These are phyloP conservation scores for Spergularia bocconei DNA, from an alignment of 148 eudicot genomes.

Conservation along the genomic window DNA sequence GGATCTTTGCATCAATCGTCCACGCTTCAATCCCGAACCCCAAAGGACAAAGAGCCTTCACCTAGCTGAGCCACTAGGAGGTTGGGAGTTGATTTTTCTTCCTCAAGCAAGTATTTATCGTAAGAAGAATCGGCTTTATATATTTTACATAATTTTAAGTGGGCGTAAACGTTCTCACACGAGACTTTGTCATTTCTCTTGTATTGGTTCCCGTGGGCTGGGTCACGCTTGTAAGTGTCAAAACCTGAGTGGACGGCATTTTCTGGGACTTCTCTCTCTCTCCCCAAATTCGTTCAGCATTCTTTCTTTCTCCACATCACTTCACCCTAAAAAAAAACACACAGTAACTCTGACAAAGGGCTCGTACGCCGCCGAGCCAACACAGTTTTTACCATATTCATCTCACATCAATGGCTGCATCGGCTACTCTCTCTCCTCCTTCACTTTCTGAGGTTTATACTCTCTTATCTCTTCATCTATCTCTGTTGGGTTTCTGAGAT, in stretches of 20 bases:
- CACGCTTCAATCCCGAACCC: too few species aligned
- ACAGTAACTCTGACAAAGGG: neutral
- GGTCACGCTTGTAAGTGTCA: conserved; percentile 9
- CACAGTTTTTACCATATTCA: neutral
- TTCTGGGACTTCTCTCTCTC: neutral
- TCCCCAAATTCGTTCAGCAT: neutral
- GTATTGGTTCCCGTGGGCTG: neutral
- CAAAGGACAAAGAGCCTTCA: too few species aligned
- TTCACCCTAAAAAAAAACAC: neutral
- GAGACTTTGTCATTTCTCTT: neutral
- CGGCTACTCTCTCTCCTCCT: conserved; percentile 26
- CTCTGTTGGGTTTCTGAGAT: neutral
- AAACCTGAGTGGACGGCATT: neutral
- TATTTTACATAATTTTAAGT: too few species aligned
- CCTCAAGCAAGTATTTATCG: too few species aligned
- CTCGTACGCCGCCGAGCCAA: conserved; percentile 13
- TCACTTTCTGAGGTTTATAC: conserved; percentile 35
- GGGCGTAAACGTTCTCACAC: too few species aligned
- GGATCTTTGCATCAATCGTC: too few species aligned
- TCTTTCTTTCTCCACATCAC: neutral
- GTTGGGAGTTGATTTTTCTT: too few species aligned
- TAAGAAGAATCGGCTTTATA: too few species aligned
- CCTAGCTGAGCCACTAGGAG: too few species aligned
- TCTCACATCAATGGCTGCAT: conserved; percentile 28
- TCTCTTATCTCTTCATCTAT: conserved; percentile 2